These are phyloP conservation scores for Pythium angustatum DNA, from an alignment of 352 stramenopile genomes.

Conservation along the genomic window DNA sequence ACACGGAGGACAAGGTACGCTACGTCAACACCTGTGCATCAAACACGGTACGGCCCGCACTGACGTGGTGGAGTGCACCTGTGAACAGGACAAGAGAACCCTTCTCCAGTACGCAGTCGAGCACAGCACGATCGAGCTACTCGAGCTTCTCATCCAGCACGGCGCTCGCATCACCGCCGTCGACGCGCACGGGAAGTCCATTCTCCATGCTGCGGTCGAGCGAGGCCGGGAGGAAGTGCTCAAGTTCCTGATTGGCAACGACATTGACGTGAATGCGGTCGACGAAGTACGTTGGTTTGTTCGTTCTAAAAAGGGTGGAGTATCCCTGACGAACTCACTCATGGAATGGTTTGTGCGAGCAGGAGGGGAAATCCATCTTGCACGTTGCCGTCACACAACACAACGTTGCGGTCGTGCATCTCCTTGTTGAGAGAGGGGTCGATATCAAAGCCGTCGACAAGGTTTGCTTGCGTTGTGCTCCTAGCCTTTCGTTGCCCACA, in stretches of 20 bases:
- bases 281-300: slow-evolving; percentile 3
- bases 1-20: slow-evolving; percentile 15
- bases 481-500: neutral
- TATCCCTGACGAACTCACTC: neutral
- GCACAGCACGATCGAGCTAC: slow-evolving; percentile 4
- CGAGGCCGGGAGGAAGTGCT: slow-evolving; percentile 17
- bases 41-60: no score
- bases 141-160: slow-evolving; percentile 13
- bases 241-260: slow-evolving; percentile 3
- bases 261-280: slow-evolving; percentile 11
- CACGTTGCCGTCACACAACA: slow-evolving; percentile 15
- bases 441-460: slow-evolving; percentile 17
- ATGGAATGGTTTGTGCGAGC: neutral
- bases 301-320: neutral
- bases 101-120: slow-evolving; percentile 14
- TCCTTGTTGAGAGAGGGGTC: slow-evolving; percentile 8
- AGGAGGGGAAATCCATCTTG: slow-evolving; percentile 11
- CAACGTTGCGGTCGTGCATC: slow-evolving; percentile 4
- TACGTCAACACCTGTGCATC: no score
- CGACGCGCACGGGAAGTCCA: slow-evolving; percentile 6
- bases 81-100: slow-evolving; percentile 3
- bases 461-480: neutral
- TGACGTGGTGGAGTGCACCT: neutral
- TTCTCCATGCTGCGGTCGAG: slow-evolving; percentile 13
- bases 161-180: slow-evolving; percentile 8